Base-by-base conservation (phyloP, 2,329 filamentous ascomycete genomes). In the Aureobasidium sp. region DNA sequence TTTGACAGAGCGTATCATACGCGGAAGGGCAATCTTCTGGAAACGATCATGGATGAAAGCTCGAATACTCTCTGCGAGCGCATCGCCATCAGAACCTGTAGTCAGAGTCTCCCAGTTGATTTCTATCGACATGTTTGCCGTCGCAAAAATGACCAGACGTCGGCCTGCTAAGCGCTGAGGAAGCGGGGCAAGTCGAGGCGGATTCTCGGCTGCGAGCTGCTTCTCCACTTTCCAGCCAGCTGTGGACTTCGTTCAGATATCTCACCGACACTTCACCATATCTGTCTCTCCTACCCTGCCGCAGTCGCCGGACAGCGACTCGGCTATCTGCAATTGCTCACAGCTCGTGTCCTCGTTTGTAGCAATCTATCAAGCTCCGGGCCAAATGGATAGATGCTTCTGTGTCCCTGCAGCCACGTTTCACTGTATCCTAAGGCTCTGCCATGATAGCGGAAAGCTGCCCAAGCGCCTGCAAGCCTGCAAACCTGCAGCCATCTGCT, bases 21-120 rank as follows among this genome's bases (percentile, higher is more conserved):
- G 89, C 63, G 94, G 94, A 51, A 99, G 83, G 29, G 88, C 84
- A 66, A 97, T 87, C 65, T 91, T 86, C 77, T 99, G 94, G 76
- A 99, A 99, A 71, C 92, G 94, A 72, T 91, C 88, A 77, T 99
- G 91, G 69, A 99, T 89, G 77, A 99, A 99, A 70, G 87, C 86
- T 67, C 93, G 89, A 75, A 99, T 96, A 66, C 83, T 84, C 72
- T 92, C 88, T 53, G 93, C 92, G 65, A 97, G 86, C 60, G 85
- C 89, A 66, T 87, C 83, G 62, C 94, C 93, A 75, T 97, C 93
- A 53, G 91, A 85, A 32, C 94, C 94, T 65, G 86, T 87, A 26
- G 93, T 97, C 72, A 97, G 84, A 65, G 88, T 89, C 71, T 94
- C 88, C 94, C 94, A 99, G 77, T 96, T 92, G 74, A 99, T 88